These are phyloP conservation scores for Fusarium gaditjirri DNA, from an alignment of 2,329 filamentous ascomycete species.

Conservation along the genomic window DNA sequence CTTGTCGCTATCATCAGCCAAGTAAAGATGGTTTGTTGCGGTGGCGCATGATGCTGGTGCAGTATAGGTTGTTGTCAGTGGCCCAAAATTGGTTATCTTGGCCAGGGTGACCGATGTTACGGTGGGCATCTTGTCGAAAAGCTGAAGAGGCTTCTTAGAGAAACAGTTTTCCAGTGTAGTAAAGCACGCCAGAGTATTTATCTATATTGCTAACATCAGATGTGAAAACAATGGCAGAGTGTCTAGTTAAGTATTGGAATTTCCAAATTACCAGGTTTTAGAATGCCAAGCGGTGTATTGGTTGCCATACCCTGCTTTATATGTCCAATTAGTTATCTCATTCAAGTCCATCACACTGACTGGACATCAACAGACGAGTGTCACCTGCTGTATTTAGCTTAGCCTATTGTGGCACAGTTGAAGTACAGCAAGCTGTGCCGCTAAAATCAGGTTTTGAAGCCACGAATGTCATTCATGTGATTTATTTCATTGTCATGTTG, in stretches of 20 bases:
- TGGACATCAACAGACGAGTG: rapidly evolving
- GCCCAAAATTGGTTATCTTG: not conserved
- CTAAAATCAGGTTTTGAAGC: not conserved
- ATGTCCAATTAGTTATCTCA: constrained; percentile 22
- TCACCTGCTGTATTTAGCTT: not conserved
- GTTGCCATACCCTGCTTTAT: rapidly evolving
- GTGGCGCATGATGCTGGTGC: not conserved
- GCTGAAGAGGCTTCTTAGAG: rapidly evolving
- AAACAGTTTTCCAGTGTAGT: rapidly evolving
- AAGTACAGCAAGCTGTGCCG: not conserved
- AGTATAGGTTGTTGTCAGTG: not conserved
- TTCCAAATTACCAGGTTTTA: rapidly evolving
- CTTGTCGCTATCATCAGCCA: rapidly evolving
- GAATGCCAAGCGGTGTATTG: not conserved
- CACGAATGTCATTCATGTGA: not conserved
- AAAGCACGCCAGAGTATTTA: not conserved
- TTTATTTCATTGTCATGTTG: not conserved
- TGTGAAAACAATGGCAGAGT: rapidly evolving
- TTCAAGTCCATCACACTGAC: not conserved
- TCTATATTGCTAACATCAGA: too few relatives aligned
- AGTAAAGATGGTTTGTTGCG: not conserved
- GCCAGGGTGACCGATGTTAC: not conserved
- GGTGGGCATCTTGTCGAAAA: not conserved
- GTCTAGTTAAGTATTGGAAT: not conserved
- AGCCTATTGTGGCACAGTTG: not conserved